A percentile compares a stretch with the other conserved stretches of the same genome.
Conservation (phyloP, 768 basidiomycete species). For the Suillus sp. region DNA sequence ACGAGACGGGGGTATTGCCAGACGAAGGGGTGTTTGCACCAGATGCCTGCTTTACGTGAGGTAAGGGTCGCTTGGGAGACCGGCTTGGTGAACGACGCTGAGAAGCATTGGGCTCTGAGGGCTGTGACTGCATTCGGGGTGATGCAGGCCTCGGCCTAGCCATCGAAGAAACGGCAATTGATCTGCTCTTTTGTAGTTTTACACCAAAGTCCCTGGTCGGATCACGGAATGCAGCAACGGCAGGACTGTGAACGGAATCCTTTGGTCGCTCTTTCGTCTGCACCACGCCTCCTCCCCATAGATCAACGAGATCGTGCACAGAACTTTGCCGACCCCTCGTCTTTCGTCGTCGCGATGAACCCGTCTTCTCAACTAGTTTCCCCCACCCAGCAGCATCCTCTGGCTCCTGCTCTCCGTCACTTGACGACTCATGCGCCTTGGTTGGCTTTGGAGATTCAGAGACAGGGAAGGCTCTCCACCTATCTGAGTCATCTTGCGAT, state of each 20-base stretch:
- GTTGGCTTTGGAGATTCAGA: conserved; percentile 27
- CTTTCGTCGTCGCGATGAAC: conserved; percentile 36
- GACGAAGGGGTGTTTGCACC: conserved; percentile 24
- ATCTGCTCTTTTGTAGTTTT: conserved; percentile 25
- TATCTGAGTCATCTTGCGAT: conserved; percentile 37
- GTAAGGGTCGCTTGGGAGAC: conserved; percentile 32
- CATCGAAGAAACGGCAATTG: conserved; percentile 21
- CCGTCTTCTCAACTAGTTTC: conserved; percentile 25
- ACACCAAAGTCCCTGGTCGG: conserved; percentile 16
- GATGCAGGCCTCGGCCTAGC: conserved; percentile 26
- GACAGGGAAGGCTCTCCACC: conserved; percentile 48
- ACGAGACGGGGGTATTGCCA: conserved; percentile 30
- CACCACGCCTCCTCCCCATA: conserved; percentile 64
- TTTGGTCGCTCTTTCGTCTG: conserved; percentile 47
- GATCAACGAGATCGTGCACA: conserved; percentile 79
- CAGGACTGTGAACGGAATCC: conserved; percentile 22
- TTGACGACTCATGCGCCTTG: conserved; percentile 45
- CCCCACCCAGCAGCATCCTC: conserved; percentile 45
- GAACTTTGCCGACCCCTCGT: conserved; percentile 72
- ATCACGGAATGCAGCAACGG: conserved; percentile 22
- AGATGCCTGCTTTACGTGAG: conserved; percentile 36
- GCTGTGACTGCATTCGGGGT: conserved; percentile 25
- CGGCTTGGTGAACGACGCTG: conserved; percentile 29
- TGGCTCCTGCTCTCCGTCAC: conserved; percentile 59
- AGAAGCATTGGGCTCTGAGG: conserved; percentile 16